Base-by-base conservation (phyloP, 192 early-diverging fungal species). In the Gonapodya sp. region DNA sequence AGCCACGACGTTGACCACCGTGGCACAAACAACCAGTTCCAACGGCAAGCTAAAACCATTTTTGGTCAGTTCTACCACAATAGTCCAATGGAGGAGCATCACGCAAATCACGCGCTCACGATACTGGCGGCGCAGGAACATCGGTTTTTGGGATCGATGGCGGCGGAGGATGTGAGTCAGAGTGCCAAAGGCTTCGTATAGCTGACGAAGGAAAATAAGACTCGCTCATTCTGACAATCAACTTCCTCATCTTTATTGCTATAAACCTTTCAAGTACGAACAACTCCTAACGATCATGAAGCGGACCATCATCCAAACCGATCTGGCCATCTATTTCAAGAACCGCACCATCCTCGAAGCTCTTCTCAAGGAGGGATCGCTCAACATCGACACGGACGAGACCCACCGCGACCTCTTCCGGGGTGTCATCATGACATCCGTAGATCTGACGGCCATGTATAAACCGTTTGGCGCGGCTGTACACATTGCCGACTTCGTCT, bases 1-100 rank as follows among this genome's bases (percentile, higher is more conserved):
- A 87, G 86, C 78, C 87, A 88, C 78, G 87, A 88, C 81, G 85
- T 88, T 80, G 87, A 88, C 79, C 87, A 88, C 73, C 79, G 87
- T 73, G 87, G 87, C n/a, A 87, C 83, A 31, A 88, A 88, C 82
- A 88, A 88, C 73, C 30, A 73, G 35, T 88, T 88, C 73, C 85
- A 88, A 78, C 82, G 86, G 64, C 33, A 33, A 1, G 87, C 87
- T 30, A 73, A 87, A 18, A 85, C 87, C 14, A 84, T 31, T 2
- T 78, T 88, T 16, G 86, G 85, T 0, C 35, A 75, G 37, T 85
- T 88, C 80, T 88, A 87, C 74, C 78, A 79, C 31, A 83, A 78
- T 31, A 84, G 83, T 0, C 85, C 86, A 0, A 85, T 88, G 85
- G 87, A 88, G 73, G 75, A 84, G 14, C 87, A 88, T 78, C 87